Conservation (phyloP, 2,329 filamentous ascomycete genomes). For the Fusarium sp. region DNA sequence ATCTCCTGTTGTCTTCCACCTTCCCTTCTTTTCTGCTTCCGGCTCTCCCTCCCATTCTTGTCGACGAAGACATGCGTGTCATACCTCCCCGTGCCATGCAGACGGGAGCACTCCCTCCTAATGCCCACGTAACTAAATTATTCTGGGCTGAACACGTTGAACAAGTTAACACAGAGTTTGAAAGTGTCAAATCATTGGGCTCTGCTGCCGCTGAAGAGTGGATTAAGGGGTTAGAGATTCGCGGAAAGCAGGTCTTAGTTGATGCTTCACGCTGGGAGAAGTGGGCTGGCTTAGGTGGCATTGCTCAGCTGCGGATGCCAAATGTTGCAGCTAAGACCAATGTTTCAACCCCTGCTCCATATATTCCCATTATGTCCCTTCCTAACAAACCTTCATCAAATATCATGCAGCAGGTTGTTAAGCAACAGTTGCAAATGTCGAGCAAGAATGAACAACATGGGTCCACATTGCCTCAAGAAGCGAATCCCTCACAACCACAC, state of each 20-base stretch:
- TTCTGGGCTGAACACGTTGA: conserved; percentile 74
- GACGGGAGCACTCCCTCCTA: conserved; percentile 59
- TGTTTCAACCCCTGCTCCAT: not conserved
- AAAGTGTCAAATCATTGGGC: conserved; percentile 74
- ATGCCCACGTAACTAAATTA: conserved; percentile 70
- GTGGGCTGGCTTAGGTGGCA: conserved; percentile 68
- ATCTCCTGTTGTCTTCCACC: conserved; percentile 72
- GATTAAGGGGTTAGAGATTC: conserved; percentile 77
- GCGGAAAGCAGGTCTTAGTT: conserved; percentile 70
- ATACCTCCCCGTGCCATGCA: conserved; percentile 69
- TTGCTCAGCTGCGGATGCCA: conserved; percentile 53
- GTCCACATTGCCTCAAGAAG: conserved; percentile 13
- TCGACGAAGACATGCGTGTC: conserved; percentile 71
- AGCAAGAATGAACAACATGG: conserved; percentile 10
- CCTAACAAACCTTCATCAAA: not conserved
- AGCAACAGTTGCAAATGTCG: conserved; percentile 12
- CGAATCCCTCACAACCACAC: conserved; percentile 9
- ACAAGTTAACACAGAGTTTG: conserved; percentile 71
- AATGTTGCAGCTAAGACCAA: conserved; percentile 7
- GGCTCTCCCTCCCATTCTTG: conserved; percentile 76
- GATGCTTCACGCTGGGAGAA: conserved; percentile 80
- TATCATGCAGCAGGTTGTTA: not conserved
- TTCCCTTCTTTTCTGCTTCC: conserved; percentile 71
- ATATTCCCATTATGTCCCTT: not conserved
- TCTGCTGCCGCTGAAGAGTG: conserved; percentile 78